Base-by-base conservation (phyloP, 495 filamentous ascomycete species). In the Neurospora sp. region DNA sequence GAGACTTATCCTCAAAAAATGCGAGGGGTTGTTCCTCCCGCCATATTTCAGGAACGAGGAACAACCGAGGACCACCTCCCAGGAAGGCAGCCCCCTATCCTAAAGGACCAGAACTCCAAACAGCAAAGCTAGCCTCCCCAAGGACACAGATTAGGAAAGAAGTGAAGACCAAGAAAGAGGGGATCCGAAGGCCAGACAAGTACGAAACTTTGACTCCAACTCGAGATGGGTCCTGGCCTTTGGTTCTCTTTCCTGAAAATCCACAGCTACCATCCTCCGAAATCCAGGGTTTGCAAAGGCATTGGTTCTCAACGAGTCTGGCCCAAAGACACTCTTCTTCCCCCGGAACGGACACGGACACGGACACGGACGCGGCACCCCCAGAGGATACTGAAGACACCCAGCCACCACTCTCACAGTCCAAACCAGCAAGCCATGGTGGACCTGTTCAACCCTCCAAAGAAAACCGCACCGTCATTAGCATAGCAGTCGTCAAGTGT, bases 121-220 rank as follows among this genome's bases (percentile, higher is more conserved):
- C 74, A 71, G 70, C 81, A 80, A 80, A 77, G 71, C 72, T 19
- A 66, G 28, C 70, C 71, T 76, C 40, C 72, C 54, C 72, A 69
- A 72, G 74, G 73, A 79, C 5, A 71, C 71, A 75, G 54, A 72
- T 54, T 43, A 75, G 71, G 74, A 34, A 39, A 69, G 17, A 74
- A 73, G 66, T 24, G 59, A 71, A 72, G 40, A 69, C 69, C 74
- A 73, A 77, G 77, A 73, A 76, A 73, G 59, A 54, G 54, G 24
- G 54, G 71, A 43, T 70, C 78, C 79, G 72, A 71, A 69, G 72
- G 66, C 80, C 88, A 84, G 93, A 96, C 92, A 96, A 94, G 94
- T 88, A 82, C 94, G 84, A 92, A 90, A 84, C 94, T 94, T 94
- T 97, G 94, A 97, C 89, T 85, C 93, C 92, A 93, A 94, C 92